These are phyloP conservation scores for Hymenoscyphus linearis DNA, from an alignment of 2,329 filamentous ascomycete species.

Conservation along the genomic window DNA sequence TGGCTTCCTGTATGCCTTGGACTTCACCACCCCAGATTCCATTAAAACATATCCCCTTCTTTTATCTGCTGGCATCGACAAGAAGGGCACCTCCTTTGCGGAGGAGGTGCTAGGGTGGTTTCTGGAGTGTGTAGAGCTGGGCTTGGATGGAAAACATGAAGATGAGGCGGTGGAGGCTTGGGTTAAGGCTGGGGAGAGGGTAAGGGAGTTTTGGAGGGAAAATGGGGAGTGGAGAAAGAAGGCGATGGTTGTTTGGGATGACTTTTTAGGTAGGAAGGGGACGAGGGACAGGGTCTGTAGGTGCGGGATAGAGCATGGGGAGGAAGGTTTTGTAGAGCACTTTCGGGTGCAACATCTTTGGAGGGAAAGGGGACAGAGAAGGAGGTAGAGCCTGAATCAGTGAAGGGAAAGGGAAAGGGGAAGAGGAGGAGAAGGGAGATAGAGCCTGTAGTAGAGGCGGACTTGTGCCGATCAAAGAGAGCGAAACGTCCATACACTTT, in stretches of 20 bases:
- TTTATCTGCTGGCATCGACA: background rate
- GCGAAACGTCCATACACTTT: background rate
- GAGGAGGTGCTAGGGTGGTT: slow-evolving; percentile 1
- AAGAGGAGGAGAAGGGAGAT: background rate
- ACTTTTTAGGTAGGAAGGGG: background rate
- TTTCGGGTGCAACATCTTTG: slow-evolving; percentile 6
- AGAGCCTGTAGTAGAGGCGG: background rate
- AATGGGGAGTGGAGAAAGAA: background rate
- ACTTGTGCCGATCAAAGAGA: background rate
- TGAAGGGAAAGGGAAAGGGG: background rate
- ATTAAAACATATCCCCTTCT: slow-evolving; percentile 1
- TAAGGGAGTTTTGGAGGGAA: slow-evolving; percentile 1
- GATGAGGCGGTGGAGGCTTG: background rate
- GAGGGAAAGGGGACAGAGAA: background rate
- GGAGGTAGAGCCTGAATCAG: background rate
- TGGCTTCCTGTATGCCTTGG: slow-evolving; percentile 12
- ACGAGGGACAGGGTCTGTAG: background rate
- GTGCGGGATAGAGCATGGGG: background rate
- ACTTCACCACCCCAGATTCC: slow-evolving; percentile 14
- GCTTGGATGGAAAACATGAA: background rate
- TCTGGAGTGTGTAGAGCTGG: background rate
- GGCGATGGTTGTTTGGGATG: slow-evolving; percentile 1
- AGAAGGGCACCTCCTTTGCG: background rate
- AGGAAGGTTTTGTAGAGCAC: background rate
- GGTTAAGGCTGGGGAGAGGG: background rate